These are phyloP conservation scores for Rosa multiflora DNA, from an alignment of 306 rosid genomes.

Conservation along the genomic window DNA sequence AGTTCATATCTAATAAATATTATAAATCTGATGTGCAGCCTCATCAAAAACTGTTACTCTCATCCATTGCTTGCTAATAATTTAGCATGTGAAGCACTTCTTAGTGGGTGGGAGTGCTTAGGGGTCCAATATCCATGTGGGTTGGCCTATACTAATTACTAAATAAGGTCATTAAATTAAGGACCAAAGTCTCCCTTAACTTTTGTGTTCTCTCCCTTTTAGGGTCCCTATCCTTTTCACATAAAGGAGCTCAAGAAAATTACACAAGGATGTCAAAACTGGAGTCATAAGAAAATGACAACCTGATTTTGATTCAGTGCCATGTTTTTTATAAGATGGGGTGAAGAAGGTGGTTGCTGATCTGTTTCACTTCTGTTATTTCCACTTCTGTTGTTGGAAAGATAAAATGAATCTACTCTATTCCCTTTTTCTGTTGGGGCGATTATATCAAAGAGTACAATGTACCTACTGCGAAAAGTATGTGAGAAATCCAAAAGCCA, in stretches of 20 bases:
- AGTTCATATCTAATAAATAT: not conserved
- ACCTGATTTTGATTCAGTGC: not conserved
- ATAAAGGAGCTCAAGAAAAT: not conserved
- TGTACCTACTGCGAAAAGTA: not conserved
- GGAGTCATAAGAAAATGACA: not conserved
- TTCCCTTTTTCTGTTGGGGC: not conserved
- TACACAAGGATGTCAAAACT: not conserved
- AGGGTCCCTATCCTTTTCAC: conserved; percentile 1
- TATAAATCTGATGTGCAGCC: not conserved
- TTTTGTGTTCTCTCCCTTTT: not conserved
- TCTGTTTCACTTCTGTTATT: not conserved
- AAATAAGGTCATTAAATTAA: not conserved
- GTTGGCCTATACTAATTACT: not conserved
- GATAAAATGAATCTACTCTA: not conserved
- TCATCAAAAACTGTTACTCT: not conserved
- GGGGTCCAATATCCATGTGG: conserved; percentile 2
- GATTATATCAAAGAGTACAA: not conserved
- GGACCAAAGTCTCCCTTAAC: not conserved
- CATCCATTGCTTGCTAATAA: not conserved
- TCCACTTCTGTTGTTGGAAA: not conserved
- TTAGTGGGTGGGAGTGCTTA: not conserved
- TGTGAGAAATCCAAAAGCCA: not conserved
- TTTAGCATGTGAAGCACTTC: not conserved
- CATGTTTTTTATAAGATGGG: not conserved
- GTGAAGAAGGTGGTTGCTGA: not conserved